A percentile compares a stretch with the other conserved stretches of the same genome.
Evolutionary conservation across 495 filamentous ascomycete species (phyloP).

Genomic region (Filosporella fistucella): DNA sequence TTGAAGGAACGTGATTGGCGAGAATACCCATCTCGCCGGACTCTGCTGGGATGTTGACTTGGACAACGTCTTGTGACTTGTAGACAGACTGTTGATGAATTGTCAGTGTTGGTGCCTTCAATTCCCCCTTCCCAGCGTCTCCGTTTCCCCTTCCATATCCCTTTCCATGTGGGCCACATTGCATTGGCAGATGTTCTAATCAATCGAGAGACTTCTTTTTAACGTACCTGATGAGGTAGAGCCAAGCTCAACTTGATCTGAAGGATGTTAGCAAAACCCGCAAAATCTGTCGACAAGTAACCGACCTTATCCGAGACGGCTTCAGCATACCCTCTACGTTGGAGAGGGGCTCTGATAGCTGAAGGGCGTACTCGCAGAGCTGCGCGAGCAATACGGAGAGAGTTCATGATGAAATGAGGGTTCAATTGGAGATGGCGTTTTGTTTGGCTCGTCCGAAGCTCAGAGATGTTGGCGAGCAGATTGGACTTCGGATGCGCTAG

Average conservation of each 20-base stretch:
- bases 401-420: constrained; percentile 71
- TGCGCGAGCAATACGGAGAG: constrained; percentile 81
- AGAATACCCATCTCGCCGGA: constrained; percentile 99
- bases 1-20: constrained; percentile 96
- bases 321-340: constrained; percentile 90
- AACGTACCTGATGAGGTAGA: constrained; percentile 94
- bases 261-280: constrained; percentile 20
- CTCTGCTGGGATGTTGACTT: constrained; percentile 98
- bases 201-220: background rate
- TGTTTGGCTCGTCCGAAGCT: constrained; percentile 16
- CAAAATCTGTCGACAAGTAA: constrained; percentile 22
- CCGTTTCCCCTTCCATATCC: constrained; percentile 1
- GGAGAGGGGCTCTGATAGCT: constrained; percentile 61
- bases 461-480: constrained; percentile 4
- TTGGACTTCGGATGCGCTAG: too few species aligned
- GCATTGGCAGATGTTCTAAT: constrained; percentile 5
- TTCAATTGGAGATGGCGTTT: constrained; percentile 38
- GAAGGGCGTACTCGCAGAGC: constrained; percentile 75
- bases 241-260: constrained; percentile 96
- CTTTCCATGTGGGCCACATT: background rate
- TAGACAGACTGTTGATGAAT: constrained; percentile 43
- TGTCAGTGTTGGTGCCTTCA: constrained; percentile 30
- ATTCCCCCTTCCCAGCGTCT: background rate
- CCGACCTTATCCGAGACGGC: constrained; percentile 74
- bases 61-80: constrained; percentile 67